Evolutionary conservation across 1,139 yeast species (phyloP).

Genomic region (Eremothecium coryli): DNA sequence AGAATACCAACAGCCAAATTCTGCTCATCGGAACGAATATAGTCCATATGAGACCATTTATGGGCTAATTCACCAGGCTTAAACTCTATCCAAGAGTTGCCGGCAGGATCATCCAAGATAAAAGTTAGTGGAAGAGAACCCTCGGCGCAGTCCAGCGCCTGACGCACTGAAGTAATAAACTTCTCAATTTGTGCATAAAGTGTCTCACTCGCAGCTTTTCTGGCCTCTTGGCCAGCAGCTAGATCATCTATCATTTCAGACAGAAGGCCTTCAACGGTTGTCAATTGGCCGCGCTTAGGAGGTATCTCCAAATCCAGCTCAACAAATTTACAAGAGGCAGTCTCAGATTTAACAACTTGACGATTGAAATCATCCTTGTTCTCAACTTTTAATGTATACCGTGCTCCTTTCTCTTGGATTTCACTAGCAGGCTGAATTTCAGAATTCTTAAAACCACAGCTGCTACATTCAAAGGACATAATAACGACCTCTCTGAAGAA

Average conservation of each 20-base stretch:
- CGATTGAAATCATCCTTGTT: constrained; percentile 68
- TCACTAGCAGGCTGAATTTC: constrained; percentile 93
- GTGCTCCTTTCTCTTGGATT: constrained; percentile 79
- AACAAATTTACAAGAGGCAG: constrained; percentile 69
- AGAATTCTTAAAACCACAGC: constrained; percentile 82
- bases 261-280: constrained; percentile 84
- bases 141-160: constrained; percentile 53
- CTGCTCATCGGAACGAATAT: constrained; percentile 81
- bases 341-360: constrained; percentile 86
- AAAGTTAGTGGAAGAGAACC: constrained; percentile 72
- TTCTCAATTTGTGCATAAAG: constrained; percentile 64
- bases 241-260: constrained; percentile 80
- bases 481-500: constrained; percentile 83
- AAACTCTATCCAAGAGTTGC: constrained; percentile 94
- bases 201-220: constrained; percentile 67
- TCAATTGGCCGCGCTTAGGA: constrained; percentile 85
- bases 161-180: constrained; percentile 52
- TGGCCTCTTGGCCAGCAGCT: constrained; percentile 66
- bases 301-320: constrained; percentile 94
- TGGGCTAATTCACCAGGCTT: constrained; percentile 82
- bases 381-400: constrained; percentile 65
- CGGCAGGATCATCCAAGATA: constrained; percentile 86
- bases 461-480: constrained; percentile 95
- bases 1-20: constrained; percentile 79
- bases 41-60: constrained; percentile 83